A percentile compares a stretch with the other conserved stretches of the same genome.
phyloP scores from a whole-genome alignment of 768 basidiomycete species.

The Pholiota molesta region DNA sequence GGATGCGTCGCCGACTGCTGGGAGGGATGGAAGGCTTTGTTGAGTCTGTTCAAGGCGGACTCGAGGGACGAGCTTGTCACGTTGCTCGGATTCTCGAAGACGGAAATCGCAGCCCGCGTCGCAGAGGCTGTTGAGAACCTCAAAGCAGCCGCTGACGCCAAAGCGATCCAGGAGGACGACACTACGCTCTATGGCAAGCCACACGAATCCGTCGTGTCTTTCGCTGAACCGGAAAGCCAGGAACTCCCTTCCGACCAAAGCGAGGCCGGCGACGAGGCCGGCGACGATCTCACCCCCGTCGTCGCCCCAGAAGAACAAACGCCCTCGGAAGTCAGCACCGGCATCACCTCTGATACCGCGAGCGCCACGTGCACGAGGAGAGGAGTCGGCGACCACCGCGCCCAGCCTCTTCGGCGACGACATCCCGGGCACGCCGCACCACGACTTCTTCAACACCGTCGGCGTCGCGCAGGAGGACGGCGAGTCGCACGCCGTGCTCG shows the following conservation, averaged over 20 bases:
- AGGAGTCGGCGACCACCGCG: constrained; percentile 83
- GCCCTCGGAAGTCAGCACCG: constrained; percentile 73
- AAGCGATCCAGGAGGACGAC: constrained; percentile 38
- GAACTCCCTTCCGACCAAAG: constrained; percentile 39
- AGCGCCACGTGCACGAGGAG: constrained; percentile 62
- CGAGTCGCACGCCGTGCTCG: constrained; percentile 46
- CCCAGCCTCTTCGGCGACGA: constrained; percentile 91
- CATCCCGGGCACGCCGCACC: constrained; percentile 65
- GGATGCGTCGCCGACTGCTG: constrained; percentile 26
- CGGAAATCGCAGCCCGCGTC: constrained; percentile 77
- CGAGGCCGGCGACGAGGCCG: constrained; percentile 44
- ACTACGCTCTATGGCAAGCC: constrained; percentile 45
- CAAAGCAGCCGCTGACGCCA: constrained; percentile 46
- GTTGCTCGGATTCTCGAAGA: constrained; percentile 90
- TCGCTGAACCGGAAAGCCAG: constrained; percentile 72
- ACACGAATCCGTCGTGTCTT: constrained; percentile 82
- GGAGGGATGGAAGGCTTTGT: constrained; percentile 87
- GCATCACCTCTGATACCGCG: constrained; percentile 64
- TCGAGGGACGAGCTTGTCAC: constrained; percentile 90
- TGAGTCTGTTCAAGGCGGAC: constrained; percentile 85
- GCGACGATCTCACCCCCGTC: constrained; percentile 35
- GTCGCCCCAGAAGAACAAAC: constrained; percentile 55
- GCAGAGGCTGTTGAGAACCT: constrained; percentile 81
- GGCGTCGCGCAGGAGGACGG: constrained; percentile 50
- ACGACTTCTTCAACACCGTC: constrained; percentile 90